Base-by-base conservation (phyloP, 2,329 filamentous ascomycete species). In the Onygena corvina region DNA sequence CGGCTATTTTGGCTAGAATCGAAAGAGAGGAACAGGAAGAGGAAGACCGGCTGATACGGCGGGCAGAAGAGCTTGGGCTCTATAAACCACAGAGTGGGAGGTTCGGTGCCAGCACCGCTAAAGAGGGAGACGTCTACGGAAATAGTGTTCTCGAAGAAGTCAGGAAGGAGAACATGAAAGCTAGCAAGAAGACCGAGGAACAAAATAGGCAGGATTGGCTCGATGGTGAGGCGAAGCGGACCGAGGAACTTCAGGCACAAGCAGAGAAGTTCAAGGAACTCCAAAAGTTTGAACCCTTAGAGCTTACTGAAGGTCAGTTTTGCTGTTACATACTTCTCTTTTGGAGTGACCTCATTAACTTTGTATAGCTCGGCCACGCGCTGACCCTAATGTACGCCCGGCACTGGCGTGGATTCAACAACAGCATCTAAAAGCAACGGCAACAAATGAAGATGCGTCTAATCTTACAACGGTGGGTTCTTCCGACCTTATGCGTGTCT, bases 181-280 rank as follows among this genome's bases (percentile, higher is more conserved):
- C 60, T n/a, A 53, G 65, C 4, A 53, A 66, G 47, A 59, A 64
- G 7, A 64, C 72, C 50, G 70, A 76, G 60, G 67, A 72, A 53
- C 57, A 60, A 35, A 69, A 75, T 56, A 73, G 73, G 34, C 68
- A 67, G 40, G 63, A 68, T 49, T 79, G 76, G 74, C 67, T 76
- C 23, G 61, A 67, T 7, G 71, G 71, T n/a, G 76, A 77, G 54
- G 67, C 70, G 25, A 60, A 63, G 52, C 62, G 69, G 31, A 58
- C 57, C 9, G 65, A 67, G 50, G 60, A 57, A 38, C 18, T 65
- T 33, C 56, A 58, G 51, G 60, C 54, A 14, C 59, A 62, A 46
- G 48, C 64, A 14, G 58, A 61, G 47, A 60, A 58, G 47, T 67
- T 64, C 50, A 68, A 60, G 29, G 57, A 61, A 20, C 51, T 69